Evolutionary conservation across 805 yeast species (phyloP), one percentile per base, ranked within the genome.

Genomic region (Groenewaldozyma tartarivorans): DNA sequence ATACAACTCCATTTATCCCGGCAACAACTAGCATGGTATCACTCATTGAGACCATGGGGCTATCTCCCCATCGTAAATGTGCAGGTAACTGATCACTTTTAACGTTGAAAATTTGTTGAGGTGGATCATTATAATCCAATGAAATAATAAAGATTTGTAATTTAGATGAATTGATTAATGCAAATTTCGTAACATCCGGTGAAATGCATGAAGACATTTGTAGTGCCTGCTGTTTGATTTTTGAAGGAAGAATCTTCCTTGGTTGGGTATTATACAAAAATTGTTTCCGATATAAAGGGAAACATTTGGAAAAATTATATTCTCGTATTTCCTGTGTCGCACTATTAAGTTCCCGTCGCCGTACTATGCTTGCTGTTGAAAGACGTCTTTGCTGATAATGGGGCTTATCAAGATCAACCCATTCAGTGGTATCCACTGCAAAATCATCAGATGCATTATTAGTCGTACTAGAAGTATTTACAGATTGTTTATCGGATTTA

Each of bases 261-360:
- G 76, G 60, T 43, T 75, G 79, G 0, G 80, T 73, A 20, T 66
- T 62, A 52, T 69, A 71, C 34, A 75, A 75, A 38, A 69, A 66
- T 38, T 74, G 68, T 46, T 74, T 79, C 44, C 95, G 69, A 55
- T 81, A 83, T 41, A 77, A 74, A 0, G 96, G 96, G 60, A 85
- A 87, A 51, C 90, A 84, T 51, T 78, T 81, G 4, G 79, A 77
- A 57, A 79, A 85, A 40, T 77, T 68, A 41, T 72, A 42, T 36
- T 52, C 56, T 21, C 53, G 53, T 2, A 38, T 19, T 19, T 45
- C 49, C 7, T 22, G 24, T 30, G 48, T 50, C 13, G 45, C 43
- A 7, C 29, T 24, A 13, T 13, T 24, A 13, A 24, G 29, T 24
- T 24, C 29, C 13, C 29, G 29, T 24, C 29, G 29, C 13, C 29